Conservation (phyloP, 148 eudicot species). For the Arbutus unedo region DNA sequence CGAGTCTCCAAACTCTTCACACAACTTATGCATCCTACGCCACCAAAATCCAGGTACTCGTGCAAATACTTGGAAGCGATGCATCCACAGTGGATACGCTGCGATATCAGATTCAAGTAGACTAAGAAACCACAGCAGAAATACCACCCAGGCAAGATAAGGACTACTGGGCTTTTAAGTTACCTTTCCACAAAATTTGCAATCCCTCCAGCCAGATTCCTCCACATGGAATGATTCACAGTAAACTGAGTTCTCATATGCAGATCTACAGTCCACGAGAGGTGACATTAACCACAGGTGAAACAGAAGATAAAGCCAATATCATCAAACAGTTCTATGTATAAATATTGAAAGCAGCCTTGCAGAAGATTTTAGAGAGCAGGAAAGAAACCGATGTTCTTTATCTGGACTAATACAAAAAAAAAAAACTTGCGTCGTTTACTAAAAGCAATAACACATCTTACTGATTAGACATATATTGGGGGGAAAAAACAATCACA, state of each 20-base stretch:
- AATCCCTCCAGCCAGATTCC: slow-evolving; percentile 95
- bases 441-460: neutral
- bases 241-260: slow-evolving; percentile 60
- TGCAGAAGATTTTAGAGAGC: neutral
- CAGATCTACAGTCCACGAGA: slow-evolving; percentile 48
- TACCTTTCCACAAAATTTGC: slow-evolving; percentile 86
- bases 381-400: neutral
- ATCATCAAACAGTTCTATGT: neutral
- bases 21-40: slow-evolving; percentile 69
- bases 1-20: slow-evolving; percentile 43
- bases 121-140: slow-evolving; percentile 2
- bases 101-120: slow-evolving; percentile 24
- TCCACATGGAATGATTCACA: slow-evolving; percentile 78
- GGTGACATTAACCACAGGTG: slow-evolving; percentile 17
- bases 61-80: slow-evolving; percentile 63
- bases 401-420: neutral
- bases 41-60: slow-evolving; percentile 81
- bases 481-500: neutral
- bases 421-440: neutral
- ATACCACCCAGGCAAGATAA: neutral
- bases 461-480: neutral
- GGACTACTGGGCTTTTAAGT: neutral
- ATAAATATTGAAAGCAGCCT: neutral
- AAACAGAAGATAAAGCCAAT: slow-evolving; percentile 4
- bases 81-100: slow-evolving; percentile 95